Evolutionary conservation across 1,284 basidiomycete genomes (phyloP).

Genomic region (Cutaneotrichosporon sp.): DNA sequence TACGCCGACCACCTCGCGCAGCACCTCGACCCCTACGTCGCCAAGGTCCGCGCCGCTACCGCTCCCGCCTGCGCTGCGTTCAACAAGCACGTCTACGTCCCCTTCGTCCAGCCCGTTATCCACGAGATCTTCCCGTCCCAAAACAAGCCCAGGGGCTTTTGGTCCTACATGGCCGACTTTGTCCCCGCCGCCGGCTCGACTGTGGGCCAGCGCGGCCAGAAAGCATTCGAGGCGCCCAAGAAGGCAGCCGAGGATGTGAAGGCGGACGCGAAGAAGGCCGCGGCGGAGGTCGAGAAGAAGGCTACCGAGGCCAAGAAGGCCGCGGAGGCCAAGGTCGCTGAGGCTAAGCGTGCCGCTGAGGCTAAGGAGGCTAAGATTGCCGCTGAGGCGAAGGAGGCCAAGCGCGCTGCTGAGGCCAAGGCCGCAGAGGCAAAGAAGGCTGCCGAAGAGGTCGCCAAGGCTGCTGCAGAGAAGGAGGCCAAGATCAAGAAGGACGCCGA

Average conservation of each 20-base stretch:
- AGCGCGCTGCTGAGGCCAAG: slow-evolving; percentile 3
- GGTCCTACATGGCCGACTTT: slow-evolving; percentile 37
- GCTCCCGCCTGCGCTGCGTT: slow-evolving; percentile 17
- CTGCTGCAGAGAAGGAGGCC: neutral
- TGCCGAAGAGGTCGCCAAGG: slow-evolving; percentile 4
- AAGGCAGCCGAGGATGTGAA: slow-evolving; percentile 4
- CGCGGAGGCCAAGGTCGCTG: slow-evolving; percentile 1
- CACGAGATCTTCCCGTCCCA: slow-evolving; percentile 28
- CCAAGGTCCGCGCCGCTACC: slow-evolving; percentile 15
- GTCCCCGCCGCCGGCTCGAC: slow-evolving; percentile 19
- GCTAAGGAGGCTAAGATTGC: slow-evolving; percentile 6
- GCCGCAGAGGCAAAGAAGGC: slow-evolving; percentile 5
- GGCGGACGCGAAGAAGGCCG: slow-evolving; percentile 4
- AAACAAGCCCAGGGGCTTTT: slow-evolving; percentile 32
- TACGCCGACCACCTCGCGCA: slow-evolving; percentile 33
- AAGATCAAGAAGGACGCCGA: slow-evolving; percentile 5
- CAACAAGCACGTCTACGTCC: slow-evolving; percentile 25
- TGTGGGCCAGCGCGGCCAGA: slow-evolving; percentile 12
- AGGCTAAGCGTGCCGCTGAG: slow-evolving; percentile 1
- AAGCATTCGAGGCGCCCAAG: neutral
- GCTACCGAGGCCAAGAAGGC: slow-evolving; percentile 5
- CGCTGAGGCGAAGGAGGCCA: neutral
- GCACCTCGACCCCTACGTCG: slow-evolving; percentile 30
- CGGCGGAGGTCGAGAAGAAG: slow-evolving; percentile 14
- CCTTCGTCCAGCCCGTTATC: slow-evolving; percentile 35